A percentile compares a stretch with the other conserved stretches of the same genome.
Evolutionary conservation across 768 basidiomycete genomes (phyloP).

Genomic region (Nidularia sp.): DNA sequence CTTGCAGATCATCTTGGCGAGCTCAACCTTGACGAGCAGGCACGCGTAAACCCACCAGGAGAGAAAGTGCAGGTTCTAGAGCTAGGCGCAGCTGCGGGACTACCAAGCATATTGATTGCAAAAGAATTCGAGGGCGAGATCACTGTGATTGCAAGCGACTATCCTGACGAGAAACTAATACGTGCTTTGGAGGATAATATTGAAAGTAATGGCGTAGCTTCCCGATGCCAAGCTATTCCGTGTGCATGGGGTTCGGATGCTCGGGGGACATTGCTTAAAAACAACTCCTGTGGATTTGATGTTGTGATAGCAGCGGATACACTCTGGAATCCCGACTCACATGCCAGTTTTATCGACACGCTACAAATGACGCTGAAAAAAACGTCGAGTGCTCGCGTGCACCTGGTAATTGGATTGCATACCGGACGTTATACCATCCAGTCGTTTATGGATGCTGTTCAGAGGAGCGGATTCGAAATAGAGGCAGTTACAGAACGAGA

Average conservation of each 20-base stretch:
- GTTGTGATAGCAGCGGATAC: slow-evolving; percentile 72
- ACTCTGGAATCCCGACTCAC: slow-evolving; percentile 68
- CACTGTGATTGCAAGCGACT: slow-evolving; percentile 59
- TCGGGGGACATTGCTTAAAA: slow-evolving; percentile 16
- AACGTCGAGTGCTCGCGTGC: slow-evolving; percentile 40
- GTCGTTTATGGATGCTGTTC: slow-evolving; percentile 45
- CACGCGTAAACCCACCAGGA: slow-evolving; percentile 5
- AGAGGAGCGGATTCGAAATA: slow-evolving; percentile 37
- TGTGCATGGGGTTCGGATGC: slow-evolving; percentile 66
- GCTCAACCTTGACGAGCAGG: slow-evolving; percentile 29
- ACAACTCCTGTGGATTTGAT: slow-evolving; percentile 46
- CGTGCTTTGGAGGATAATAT: slow-evolving; percentile 56
- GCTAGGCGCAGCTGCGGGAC: slow-evolving; percentile 70
- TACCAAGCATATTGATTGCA: slow-evolving; percentile 68
- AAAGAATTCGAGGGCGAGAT: slow-evolving; percentile 33
- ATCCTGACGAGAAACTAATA: slow-evolving; percentile 64
- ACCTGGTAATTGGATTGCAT: slow-evolving; percentile 73
- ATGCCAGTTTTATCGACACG: slow-evolving; percentile 48
- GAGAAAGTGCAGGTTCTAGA: slow-evolving; percentile 46
- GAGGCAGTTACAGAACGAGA: slow-evolving; percentile 46
- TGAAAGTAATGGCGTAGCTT: slow-evolving; percentile 39
- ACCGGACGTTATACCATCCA: slow-evolving; percentile 73
- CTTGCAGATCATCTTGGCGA: slow-evolving; percentile 61
- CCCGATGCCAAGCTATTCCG: slow-evolving; percentile 48
- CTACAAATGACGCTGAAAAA: slow-evolving; percentile 44